Evolutionary conservation across 2,329 filamentous ascomycete genomes (phyloP).

Genomic region (Pseudopyrenochaeta lycopersici): DNA sequence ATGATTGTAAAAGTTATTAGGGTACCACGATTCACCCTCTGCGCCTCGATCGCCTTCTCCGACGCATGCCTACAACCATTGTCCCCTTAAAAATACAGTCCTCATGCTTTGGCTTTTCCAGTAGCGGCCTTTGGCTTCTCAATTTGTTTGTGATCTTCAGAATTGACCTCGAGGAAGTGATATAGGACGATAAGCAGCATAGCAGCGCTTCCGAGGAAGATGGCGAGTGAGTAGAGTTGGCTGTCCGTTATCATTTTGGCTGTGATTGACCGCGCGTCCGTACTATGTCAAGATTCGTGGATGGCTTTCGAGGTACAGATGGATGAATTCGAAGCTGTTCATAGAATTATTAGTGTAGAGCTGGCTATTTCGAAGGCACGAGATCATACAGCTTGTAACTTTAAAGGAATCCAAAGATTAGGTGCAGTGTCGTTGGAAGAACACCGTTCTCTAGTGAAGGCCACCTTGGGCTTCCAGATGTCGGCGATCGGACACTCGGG

Average conservation of each 20-base stretch:
- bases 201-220: constrained; percentile 88
- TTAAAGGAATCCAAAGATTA: not conserved
- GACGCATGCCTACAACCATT: not conserved
- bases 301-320: constrained; percentile 5
- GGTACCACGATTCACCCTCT: too few species aligned
- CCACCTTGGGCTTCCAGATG: constrained; percentile 37
- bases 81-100: not conserved
- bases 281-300: constrained; percentile 15
- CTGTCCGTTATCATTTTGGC: constrained; percentile 90
- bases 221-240: constrained; percentile 88
- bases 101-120: constrained; percentile 38
- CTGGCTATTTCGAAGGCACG: not conserved
- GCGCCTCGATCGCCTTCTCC: not conserved
- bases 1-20: too few species aligned
- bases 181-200: constrained; percentile 95
- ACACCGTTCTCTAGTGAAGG: constrained; percentile 21
- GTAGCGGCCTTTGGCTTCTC: constrained; percentile 38
- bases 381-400: constrained; percentile 4
- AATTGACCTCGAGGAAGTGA: constrained; percentile 95
- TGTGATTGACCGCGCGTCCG: constrained; percentile 42
- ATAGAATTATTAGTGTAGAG: constrained; percentile 21
- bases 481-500: constrained; percentile 12
- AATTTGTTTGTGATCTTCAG: constrained; percentile 60
- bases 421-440: not conserved
- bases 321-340: constrained; percentile 17